Evolutionary conservation across 305 asterid species (phyloP), one percentile per base, ranked within the genome.

Genomic region (Fraxinus baroniana): DNA sequence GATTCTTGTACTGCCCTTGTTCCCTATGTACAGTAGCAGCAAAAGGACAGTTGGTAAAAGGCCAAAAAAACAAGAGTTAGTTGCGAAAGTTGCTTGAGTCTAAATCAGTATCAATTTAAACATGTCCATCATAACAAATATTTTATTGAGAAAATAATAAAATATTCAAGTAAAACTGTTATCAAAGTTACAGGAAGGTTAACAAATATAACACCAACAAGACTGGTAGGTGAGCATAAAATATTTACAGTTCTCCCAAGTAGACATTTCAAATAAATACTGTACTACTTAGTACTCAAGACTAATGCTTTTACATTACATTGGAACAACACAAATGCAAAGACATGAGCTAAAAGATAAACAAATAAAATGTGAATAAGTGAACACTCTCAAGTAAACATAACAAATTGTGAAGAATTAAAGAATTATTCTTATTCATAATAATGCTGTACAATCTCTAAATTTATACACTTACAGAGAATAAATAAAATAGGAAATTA

Each of bases 1-100:
- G 95, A 82, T 94, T 94, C 91, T 93, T 94, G 90, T 89, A 95
- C 32, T 89, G 93, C 75, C 91, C 93, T 83, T 91, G 97, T 82
- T 95, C 99, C 97, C 99, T 93, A 41, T 46, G 49, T 79, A 84
- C 87, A 89, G 82, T 79, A 83, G 57, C 82, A 85, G 80, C 84
- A 80, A 74, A 39, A 73, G 30, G 84, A 44, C 57, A 78, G 30
- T 68, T 52, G 22, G 24, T 0, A 32, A 15, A 70, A 28, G 39
- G 22, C 8, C 17, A 28, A 30, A 70, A 2, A 70, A 70, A 49
- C 73, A 12, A 60, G 55, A 79, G 82, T 55, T 72, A 76, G 75
- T 26, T 41, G 55, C 32, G 39, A 64, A 79, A 80, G 20, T 26
- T 28, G 74, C 36, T 68, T 28, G 37, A 30, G 32, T 68, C 74